Percentiles rank a stretch among this genome's conserved stretches.
These are phyloP conservation scores for Claviceps cyperi DNA, from an alignment of 2,329 filamentous ascomycete genomes.

Conservation along the genomic window DNA sequence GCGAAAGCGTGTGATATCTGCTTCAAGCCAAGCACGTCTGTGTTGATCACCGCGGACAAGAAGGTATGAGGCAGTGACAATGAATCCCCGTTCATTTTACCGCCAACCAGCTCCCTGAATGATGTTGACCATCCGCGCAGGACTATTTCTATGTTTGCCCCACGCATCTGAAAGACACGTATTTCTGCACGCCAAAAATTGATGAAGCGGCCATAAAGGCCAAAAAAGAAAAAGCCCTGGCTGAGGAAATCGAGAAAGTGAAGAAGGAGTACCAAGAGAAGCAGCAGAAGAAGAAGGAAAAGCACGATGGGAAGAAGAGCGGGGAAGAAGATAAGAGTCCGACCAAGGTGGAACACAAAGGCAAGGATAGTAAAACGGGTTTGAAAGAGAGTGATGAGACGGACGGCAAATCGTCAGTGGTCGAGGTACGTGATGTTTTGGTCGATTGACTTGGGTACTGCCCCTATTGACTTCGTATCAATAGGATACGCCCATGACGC, in stretches of 20 bases:
- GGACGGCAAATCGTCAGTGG: neutral
- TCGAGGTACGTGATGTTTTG: slow-evolving; percentile 2
- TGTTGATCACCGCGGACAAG: slow-evolving; percentile 77
- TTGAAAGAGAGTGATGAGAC: slow-evolving; percentile 12
- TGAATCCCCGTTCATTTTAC: neutral
- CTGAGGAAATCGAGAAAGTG: slow-evolving; percentile 48
- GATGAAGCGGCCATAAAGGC: slow-evolving; percentile 51
- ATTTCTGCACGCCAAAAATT: slow-evolving; percentile 64
- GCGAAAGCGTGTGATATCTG: slow-evolving; percentile 82
- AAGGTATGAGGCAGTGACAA: slow-evolving; percentile 42
- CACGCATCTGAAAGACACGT: slow-evolving; percentile 65
- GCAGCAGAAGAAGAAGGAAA: slow-evolving; percentile 52
- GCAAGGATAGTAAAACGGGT: slow-evolving; percentile 12
- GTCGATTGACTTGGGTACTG: neutral
- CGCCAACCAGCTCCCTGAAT: neutral
- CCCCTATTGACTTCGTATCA: neutral
- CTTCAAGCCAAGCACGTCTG: slow-evolving; percentile 75
- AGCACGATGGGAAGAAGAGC: slow-evolving; percentile 39
- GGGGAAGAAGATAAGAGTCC: slow-evolving; percentile 24
- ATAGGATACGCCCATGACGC: slow-evolving; percentile 16
- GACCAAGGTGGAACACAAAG: slow-evolving; percentile 17
- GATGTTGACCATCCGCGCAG: slow-evolving; percentile 12
- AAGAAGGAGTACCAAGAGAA: slow-evolving; percentile 69
- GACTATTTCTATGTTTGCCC: slow-evolving; percentile 91
- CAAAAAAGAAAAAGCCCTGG: slow-evolving; percentile 46